A percentile compares a stretch with the other conserved stretches of the same genome.
Conservation (phyloP, 345 rosid species). For the Populus ilicifolia region DNA sequence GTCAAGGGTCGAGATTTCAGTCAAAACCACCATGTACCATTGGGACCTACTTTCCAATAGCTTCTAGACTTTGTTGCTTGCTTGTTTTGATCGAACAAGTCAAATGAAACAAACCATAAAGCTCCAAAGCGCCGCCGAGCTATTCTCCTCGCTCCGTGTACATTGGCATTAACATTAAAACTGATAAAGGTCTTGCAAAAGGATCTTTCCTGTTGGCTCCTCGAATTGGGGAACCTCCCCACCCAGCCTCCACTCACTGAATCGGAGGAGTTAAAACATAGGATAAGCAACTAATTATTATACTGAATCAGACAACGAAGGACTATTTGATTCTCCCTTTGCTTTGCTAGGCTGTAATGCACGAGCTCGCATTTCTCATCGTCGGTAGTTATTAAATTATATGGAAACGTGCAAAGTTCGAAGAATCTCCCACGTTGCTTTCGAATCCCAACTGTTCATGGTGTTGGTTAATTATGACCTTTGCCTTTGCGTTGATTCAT, state of each 20-base stretch:
- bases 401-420: not conserved
- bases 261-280: not conserved
- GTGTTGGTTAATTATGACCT: not conserved
- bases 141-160: not conserved
- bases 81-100: constrained; percentile 19
- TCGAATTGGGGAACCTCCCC: constrained; percentile 39
- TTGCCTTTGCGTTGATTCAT: not conserved
- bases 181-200: constrained; percentile 4
- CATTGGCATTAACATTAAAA: constrained; percentile 3
- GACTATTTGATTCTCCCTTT: not conserved
- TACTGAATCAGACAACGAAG: not conserved
- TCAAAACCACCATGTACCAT: constrained; percentile 16
- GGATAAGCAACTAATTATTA: not conserved
- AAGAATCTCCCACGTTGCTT: constrained; percentile 9
- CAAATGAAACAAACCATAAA: constrained; percentile 21
- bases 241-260: constrained; percentile 20
- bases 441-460: constrained; percentile 7
- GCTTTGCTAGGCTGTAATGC: constrained; percentile 32
- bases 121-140: constrained; percentile 3
- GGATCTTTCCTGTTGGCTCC: constrained; percentile 37
- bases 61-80: not conserved
- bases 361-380: constrained; percentile 1
- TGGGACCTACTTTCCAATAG: constrained; percentile 25
- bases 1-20: not conserved
- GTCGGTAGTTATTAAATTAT: not conserved